Evolutionary conservation across 345 rosid genomes (phyloP), one percentile per base, ranked within the genome.

Genomic region (Arabidopsis arenosa): DNA sequence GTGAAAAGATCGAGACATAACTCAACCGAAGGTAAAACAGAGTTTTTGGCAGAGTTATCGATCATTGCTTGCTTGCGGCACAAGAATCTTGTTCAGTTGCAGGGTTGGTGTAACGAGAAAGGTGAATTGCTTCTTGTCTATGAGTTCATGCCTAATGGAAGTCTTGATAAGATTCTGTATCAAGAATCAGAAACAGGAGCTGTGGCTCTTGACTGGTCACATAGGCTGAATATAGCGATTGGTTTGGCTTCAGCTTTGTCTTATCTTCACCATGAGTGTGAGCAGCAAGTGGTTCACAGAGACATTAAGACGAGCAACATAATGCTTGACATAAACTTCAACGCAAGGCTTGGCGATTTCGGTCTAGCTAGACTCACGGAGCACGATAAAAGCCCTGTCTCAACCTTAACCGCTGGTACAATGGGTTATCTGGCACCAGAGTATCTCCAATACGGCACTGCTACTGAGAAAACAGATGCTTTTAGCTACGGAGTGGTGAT

Each of bases 341-440:
- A 90, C 48, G 88, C 97, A 0, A 88, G 97, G 85, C 90, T 95
- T 0, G 97, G 99, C 0, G 98, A 95, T 79, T 95, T 95, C 5
- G 98, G 99, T 66, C 78, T 95, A 47, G 99, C 99, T 5, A 90
- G 97, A 81, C 86, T 95, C 7, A 92, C 88, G 79, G 99, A 95
- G 73, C 99, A 90, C 8, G 90, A 90, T 41, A 90, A 92, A 72
- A 95, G 97, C 72, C 99, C 97, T 1, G 90, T 92, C 48, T 90
- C 97, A 0, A 95, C 99, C 0, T 91, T 95, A 1, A 95, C 98
- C 2, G 99, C 97, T 0, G 97, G 99, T 62, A 90, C 98, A 0
- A 90, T 95, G 97, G 99, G 99, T 4, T 95, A 95, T 81, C 81
- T 95, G 1, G 99, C 99, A 57, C 98, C 99, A 7, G 98, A 95